Conservation (phyloP, 257 asterid genomes). For the Jasminum sambac region DNA sequence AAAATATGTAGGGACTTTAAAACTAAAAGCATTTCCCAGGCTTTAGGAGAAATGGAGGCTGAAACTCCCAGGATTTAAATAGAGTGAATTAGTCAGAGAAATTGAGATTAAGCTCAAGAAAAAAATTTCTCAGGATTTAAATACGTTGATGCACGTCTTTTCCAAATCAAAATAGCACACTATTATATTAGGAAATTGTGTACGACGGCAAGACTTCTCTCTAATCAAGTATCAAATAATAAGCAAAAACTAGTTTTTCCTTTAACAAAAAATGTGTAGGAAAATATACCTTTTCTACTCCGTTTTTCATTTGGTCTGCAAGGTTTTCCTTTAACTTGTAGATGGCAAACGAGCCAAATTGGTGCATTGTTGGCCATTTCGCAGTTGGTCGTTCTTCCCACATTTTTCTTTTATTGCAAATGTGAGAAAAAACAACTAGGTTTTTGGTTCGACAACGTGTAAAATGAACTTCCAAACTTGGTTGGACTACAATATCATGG, state of each 20-base stretch:
- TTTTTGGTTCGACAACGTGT: neutral
- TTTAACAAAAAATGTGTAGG: neutral
- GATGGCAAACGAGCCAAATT: neutral
- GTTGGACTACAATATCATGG: neutral
- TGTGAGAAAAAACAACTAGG: neutral
- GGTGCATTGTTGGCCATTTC: neutral
- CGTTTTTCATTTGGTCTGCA: neutral
- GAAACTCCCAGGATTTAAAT: too few species aligned
- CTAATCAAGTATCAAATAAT: neutral
- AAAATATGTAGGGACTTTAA: too few species aligned
- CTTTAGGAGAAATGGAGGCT: too few species aligned
- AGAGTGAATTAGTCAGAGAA: neutral
- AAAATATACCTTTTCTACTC: neutral
- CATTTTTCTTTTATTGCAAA: neutral
- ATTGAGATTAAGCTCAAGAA: neutral
- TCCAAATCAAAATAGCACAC: neutral
- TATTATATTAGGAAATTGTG: neutral
- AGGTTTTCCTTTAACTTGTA: neutral
- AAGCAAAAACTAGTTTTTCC: neutral
- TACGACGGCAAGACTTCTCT: neutral
- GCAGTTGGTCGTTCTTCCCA: neutral
- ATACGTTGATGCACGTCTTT: too few species aligned
- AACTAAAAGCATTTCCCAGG: too few species aligned
- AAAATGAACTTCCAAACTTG: neutral
- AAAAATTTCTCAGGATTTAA: neutral